Conservation (phyloP, 2,329 filamentous ascomycete species). For the Colletotrichum truncatum region DNA sequence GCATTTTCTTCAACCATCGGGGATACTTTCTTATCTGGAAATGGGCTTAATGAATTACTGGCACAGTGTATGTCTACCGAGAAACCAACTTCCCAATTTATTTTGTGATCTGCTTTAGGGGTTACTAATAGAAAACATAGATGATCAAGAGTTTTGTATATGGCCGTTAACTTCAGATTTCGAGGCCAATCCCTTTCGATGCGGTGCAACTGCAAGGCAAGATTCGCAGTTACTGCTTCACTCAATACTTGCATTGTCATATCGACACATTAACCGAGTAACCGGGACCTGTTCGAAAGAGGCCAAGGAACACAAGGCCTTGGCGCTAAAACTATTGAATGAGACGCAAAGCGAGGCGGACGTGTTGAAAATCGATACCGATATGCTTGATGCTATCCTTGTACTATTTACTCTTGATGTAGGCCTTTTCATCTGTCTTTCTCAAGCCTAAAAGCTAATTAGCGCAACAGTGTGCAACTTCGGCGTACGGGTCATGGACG, state of each 20-base stretch:
- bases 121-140: slow-evolving; percentile 27
- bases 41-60: slow-evolving; percentile 9
- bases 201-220: slow-evolving; percentile 32
- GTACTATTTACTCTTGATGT: slow-evolving; percentile 45
- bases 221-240: slow-evolving; percentile 41
- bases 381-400: slow-evolving; percentile 39
- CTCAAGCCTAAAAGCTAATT: not conserved
- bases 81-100: no score
- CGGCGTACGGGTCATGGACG: slow-evolving; percentile 42
- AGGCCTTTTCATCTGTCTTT: slow-evolving; percentile 11
- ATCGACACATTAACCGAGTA: slow-evolving; percentile 39
- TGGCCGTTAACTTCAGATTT: slow-evolving; percentile 43
- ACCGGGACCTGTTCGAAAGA: slow-evolving; percentile 34
- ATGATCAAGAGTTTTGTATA: slow-evolving; percentile 45
- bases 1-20: no score
- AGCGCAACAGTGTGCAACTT: slow-evolving; percentile 39
- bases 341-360: slow-evolving; percentile 21
- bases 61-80: not conserved
- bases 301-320: slow-evolving; percentile 34
- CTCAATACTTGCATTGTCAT: slow-evolving; percentile 41
- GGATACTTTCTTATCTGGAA: no score
- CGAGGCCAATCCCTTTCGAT: slow-evolving; percentile 43
- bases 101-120: no score
- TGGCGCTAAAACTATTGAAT: slow-evolving; percentile 37
- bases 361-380: slow-evolving; percentile 14